A percentile compares a stretch with the other conserved stretches of the same genome.
Evolutionary conservation across 768 basidiomycete species (phyloP).

Genomic region (Inosperma sp.): DNA sequence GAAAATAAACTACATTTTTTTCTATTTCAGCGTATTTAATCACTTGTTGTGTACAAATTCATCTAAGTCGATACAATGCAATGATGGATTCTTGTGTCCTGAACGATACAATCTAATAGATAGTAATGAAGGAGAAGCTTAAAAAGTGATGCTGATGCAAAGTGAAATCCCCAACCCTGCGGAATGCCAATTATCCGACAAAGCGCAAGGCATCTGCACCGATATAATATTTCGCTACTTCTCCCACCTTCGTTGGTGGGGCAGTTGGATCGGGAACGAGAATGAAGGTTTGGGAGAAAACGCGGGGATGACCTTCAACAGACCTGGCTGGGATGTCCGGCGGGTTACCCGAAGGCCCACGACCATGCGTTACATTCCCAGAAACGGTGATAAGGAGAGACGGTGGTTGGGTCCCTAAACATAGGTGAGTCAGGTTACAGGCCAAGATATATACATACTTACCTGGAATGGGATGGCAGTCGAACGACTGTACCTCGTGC

Average conservation of each 20-base stretch:
- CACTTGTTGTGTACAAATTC: too few relatives aligned
- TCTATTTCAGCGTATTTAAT: too few relatives aligned
- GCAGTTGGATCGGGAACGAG: constrained; percentile 71
- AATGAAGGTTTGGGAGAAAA: constrained; percentile 86
- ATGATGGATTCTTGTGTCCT: too few relatives aligned
- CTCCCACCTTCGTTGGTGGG: constrained; percentile 59
- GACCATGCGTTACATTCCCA: constrained; percentile 72
- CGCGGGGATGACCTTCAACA: constrained; percentile 74
- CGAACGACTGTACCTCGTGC: constrained; percentile 84
- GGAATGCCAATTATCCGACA: constrained; percentile 57
- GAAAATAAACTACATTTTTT: too few relatives aligned
- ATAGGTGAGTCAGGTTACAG: constrained; percentile 7
- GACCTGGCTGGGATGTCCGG: constrained; percentile 44
- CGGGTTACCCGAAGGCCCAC: constrained; percentile 55
- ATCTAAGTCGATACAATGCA: too few relatives aligned
- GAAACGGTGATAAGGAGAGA: constrained; percentile 76
- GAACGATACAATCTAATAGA: not conserved
- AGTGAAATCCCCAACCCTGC: too few relatives aligned
- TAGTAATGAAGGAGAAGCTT: too few relatives aligned
- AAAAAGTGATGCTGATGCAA: too few relatives aligned
- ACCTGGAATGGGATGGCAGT: constrained; percentile 90
- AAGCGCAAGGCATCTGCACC: constrained; percentile 77
- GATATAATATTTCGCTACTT: constrained; percentile 79
- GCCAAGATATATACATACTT: constrained; percentile 12
- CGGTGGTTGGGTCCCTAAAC: constrained; percentile 70